Evolutionary conservation across 139 green algal genomes (phyloP), one percentile per base, ranked within the genome.

Genomic region (Microglena sp.): DNA sequence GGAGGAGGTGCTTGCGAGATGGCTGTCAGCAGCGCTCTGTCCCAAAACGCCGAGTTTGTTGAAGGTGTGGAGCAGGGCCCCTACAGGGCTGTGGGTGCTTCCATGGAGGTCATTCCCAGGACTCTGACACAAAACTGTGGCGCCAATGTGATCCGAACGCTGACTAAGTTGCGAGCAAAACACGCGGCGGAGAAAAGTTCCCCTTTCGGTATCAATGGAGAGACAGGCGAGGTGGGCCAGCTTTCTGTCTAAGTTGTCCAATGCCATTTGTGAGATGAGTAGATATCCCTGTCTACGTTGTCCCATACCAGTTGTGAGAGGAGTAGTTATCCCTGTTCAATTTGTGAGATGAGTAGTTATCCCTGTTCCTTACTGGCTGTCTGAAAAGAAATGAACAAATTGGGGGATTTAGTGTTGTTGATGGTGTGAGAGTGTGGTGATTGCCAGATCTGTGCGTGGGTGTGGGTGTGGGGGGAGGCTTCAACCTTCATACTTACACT

Each of bases 81-180:
- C 0, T 94, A 90, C 78, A 83, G 76, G 62, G 83, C 83, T 22
- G 88, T 93, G 40, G 76, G 85, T 3, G 54, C 66, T n/a, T 92
- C 91, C 0, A 77, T 98, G 71, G 94, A 98, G 78, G 92, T 98
- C 35, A 98, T 99, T 63, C 94, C 93, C 1, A 79, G 94, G 61
- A 99, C 94, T 0, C 86, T 99, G 24, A 80, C 90, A 0, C 87
- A 97, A 66, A 99, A 99, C 84, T 99, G 94, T 73, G 94, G 94
- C 45, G 90, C 92, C 45, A 99, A 98, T 77, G 88, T 99, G 22
- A 98, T 99, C 72, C 79, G 94, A 45, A 96, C 87, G n/a, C 77
- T 99, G 36, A 99, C 94, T 59, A 95, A 97, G 81, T 77, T 99
- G 65, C 78, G 93, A 1, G 94, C 92, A 2, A 88, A 95, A 53